Evolutionary conservation across 2,329 filamentous ascomycete species (phyloP).

Genomic region (Cytospora mali): DNA sequence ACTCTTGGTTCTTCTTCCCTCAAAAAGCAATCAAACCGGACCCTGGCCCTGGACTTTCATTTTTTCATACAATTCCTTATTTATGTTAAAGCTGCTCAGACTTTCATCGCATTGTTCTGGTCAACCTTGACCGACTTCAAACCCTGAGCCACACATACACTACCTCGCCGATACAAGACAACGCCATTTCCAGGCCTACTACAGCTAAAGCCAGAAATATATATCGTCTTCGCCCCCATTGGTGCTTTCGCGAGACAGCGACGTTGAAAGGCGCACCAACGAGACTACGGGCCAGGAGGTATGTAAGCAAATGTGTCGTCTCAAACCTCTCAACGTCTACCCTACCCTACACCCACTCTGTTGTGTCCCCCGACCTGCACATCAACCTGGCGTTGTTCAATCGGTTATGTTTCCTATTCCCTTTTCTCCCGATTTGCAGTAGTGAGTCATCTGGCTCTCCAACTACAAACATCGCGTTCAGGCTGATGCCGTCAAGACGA

Average conservation of each 20-base stretch:
- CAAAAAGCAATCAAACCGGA: neutral
- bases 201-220: neutral
- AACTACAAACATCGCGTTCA: neutral
- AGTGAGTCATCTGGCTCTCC: slow-evolving; percentile 8
- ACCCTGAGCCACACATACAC: neutral
- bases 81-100: neutral
- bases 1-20: neutral
- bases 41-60: neutral
- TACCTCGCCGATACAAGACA: neutral
- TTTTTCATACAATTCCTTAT: neutral
- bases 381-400: neutral
- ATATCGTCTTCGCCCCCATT: neutral
- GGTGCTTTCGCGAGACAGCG: slow-evolving; percentile 1
- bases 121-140: neutral
- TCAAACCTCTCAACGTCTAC: slow-evolving; percentile 2
- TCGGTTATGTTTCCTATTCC: neutral
- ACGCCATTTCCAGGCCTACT: slow-evolving; percentile 6
- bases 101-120: neutral
- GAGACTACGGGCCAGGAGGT: slow-evolving; percentile 8
- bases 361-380: slow-evolving; percentile 18
- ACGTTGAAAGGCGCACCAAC: slow-evolving; percentile 13
- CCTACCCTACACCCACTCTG: neutral
- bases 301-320: slow-evolving; percentile 17
- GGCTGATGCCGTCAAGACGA: slow-evolving; percentile 11
- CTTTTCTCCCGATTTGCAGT: neutral